Percentiles rank a stretch among this genome's conserved stretches.
Conservation (phyloP, 2,329 filamentous ascomycete genomes). For the Cercospora janseana region DNA sequence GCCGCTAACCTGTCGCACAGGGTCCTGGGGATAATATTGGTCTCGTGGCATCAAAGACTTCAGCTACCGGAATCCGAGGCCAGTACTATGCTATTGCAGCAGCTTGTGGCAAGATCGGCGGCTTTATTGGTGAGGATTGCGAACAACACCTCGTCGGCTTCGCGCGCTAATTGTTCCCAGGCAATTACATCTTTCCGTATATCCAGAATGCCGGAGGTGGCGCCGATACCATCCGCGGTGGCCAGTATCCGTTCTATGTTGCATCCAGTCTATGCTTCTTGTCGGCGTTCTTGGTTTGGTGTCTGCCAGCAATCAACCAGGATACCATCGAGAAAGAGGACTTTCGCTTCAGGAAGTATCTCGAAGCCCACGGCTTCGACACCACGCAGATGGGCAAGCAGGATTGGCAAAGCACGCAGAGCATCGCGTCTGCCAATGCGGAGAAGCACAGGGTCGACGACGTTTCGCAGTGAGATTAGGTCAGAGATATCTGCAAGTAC, state of each 20-base stretch:
- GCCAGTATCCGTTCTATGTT: conserved; percentile 91
- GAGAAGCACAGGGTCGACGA: background rate
- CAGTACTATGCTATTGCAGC: conserved; percentile 71
- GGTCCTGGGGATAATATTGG: conserved; percentile 92
- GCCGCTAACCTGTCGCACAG: background rate
- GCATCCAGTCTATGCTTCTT: conserved; percentile 73
- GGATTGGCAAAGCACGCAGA: conserved; percentile 14
- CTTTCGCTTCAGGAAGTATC: conserved; percentile 67
- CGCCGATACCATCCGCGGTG: conserved; percentile 51
- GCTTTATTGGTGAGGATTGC: conserved; percentile 69
- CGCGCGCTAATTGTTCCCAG: too few relatives aligned
- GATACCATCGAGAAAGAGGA: conserved; percentile 83
- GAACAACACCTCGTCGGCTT: too few relatives aligned
- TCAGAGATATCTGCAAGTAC: background rate
- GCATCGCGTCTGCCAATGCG: background rate
- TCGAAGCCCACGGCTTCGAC: conserved; percentile 75
- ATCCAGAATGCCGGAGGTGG: conserved; percentile 57
- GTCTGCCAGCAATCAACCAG: conserved; percentile 73
- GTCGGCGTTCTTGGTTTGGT: conserved; percentile 64
- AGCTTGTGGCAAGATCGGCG: conserved; percentile 68
- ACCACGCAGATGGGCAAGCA: conserved; percentile 40
- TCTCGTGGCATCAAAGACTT: conserved; percentile 80
- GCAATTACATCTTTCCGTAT: conserved; percentile 74
- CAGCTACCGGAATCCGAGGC: conserved; percentile 77
- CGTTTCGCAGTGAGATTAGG: background rate